Evolutionary conservation across 2,329 filamentous ascomycete species (phyloP).

Genomic region (Hypoxylon sp.): DNA sequence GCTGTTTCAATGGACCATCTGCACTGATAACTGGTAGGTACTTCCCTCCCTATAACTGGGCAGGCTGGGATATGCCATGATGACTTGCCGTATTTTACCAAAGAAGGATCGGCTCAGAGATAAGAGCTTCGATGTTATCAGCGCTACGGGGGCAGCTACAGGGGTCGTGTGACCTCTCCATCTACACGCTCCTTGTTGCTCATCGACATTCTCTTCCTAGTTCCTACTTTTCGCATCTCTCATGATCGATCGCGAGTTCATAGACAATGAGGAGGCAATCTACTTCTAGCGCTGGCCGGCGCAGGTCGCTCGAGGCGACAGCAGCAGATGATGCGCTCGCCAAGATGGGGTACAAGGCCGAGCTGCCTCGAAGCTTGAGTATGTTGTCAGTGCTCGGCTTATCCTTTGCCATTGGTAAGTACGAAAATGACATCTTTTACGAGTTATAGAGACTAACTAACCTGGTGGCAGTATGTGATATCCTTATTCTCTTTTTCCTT

Average conservation of each 20-base stretch:
- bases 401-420: slow-evolving; percentile 74
- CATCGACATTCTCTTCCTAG: slow-evolving; percentile 7
- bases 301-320: slow-evolving; percentile 38
- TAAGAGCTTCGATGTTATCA: slow-evolving; percentile 38
- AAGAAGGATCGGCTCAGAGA: slow-evolving; percentile 38
- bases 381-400: slow-evolving; percentile 77
- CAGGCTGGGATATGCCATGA: slow-evolving; percentile 5
- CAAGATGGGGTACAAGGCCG: slow-evolving; percentile 77
- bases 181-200: slow-evolving; percentile 2
- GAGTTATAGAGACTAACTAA: slow-evolving; percentile 27
- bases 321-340: slow-evolving; percentile 72
- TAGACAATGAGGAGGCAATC: slow-evolving; percentile 37
- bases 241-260: neutral
- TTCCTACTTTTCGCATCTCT: slow-evolving; percentile 7
- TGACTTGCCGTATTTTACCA: slow-evolving; percentile 16
- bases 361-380: slow-evolving; percentile 75
- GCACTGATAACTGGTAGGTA: slow-evolving; percentile 23
- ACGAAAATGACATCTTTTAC: neutral
- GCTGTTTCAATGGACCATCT: slow-evolving; percentile 14
- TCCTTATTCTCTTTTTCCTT: slow-evolving; percentile 3
- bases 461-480: slow-evolving; percentile 23
- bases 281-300: slow-evolving; percentile 26
- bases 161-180: slow-evolving; percentile 11
- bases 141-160: slow-evolving; percentile 7
- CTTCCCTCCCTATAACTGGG: neutral